Evolutionary conservation across 1,284 basidiomycete species (phyloP).

Genomic region (Phellinidium pouzarii): DNA sequence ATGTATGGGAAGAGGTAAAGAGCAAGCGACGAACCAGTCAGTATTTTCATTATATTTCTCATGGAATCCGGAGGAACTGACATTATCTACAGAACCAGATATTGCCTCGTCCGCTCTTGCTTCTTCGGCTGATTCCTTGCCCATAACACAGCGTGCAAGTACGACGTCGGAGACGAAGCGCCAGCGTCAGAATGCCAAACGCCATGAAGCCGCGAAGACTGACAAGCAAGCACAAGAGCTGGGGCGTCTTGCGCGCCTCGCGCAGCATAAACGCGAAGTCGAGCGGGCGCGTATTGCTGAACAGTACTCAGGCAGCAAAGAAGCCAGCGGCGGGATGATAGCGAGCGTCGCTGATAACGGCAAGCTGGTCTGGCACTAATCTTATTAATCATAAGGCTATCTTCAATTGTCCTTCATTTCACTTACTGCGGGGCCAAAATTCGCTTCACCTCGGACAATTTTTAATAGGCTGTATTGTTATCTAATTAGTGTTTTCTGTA

Average conservation of each 20-base stretch:
- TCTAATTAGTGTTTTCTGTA: too few relatives aligned
- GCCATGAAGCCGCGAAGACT: constrained; percentile 50
- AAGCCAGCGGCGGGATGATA: constrained; percentile 47
- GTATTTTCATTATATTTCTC: too few relatives aligned
- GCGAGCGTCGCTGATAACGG: constrained; percentile 44
- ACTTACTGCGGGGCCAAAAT: too few relatives aligned
- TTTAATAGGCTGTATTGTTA: too few relatives aligned
- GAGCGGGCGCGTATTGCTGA: constrained; percentile 49
- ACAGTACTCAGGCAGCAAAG: constrained; percentile 34
- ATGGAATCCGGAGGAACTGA: not conserved
- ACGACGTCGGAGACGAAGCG: constrained; percentile 50
- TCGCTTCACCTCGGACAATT: too few relatives aligned
- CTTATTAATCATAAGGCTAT: not conserved
- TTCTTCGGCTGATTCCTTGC: constrained; percentile 7
- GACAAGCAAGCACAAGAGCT: constrained; percentile 50
- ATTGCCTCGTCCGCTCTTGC: constrained; percentile 11
- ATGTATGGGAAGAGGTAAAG: constrained; percentile 67
- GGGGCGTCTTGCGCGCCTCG: constrained; percentile 43
- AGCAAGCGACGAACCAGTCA: constrained; percentile 43
- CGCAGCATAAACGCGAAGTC: constrained; percentile 52
- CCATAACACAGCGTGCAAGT: constrained; percentile 18
- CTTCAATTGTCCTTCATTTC: too few relatives aligned
- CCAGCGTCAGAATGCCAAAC: constrained; percentile 61
- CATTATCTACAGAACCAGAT: constrained; percentile 16
- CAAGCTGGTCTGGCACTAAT: constrained; percentile 47